phyloP scores from a whole-genome alignment of 1,284 basidiomycete genomes.

The Peniophora sp. region DNA sequence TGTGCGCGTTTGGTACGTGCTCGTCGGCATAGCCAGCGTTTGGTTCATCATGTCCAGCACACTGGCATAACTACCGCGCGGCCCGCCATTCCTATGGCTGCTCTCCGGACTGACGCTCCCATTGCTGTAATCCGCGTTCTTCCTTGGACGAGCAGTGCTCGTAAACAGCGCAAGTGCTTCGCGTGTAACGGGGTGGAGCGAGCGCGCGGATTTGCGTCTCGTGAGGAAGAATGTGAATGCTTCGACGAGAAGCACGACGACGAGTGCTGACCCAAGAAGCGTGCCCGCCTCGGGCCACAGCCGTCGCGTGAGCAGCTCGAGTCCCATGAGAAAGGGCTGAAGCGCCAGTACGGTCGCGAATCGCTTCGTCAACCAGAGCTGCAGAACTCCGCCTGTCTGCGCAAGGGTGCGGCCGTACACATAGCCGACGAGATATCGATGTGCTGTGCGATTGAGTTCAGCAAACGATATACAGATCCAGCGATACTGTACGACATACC shows the following conservation, averaged over 20 bases:
- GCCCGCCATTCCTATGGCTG: slow-evolving; percentile 32
- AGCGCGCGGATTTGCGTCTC: slow-evolving; percentile 35
- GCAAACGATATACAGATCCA: background rate
- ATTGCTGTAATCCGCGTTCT: slow-evolving; percentile 30
- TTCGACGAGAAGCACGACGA: slow-evolving; percentile 52
- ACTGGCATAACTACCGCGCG: slow-evolving; percentile 58
- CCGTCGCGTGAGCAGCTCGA: slow-evolving; percentile 56
- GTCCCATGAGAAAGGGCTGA: slow-evolving; percentile 67
- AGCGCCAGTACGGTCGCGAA: slow-evolving; percentile 58
- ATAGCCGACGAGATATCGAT: slow-evolving; percentile 69
- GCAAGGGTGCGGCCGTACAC: slow-evolving; percentile 65
- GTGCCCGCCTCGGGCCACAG: slow-evolving; percentile 69
- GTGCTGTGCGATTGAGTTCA: slow-evolving; percentile 32
- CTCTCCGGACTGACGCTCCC: slow-evolving; percentile 47
- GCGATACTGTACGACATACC: slow-evolving; percentile 33
- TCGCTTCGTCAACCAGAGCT: slow-evolving; percentile 68
- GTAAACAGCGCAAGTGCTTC: slow-evolving; percentile 51
- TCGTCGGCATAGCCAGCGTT: slow-evolving; percentile 64
- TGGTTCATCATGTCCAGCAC: slow-evolving; percentile 76
- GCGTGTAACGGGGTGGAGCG: slow-evolving; percentile 47
- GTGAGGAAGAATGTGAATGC: slow-evolving; percentile 42
- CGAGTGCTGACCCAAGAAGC: slow-evolving; percentile 44
- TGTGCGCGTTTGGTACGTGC: slow-evolving; percentile 43
- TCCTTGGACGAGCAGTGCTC: slow-evolving; percentile 29
- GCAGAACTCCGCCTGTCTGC: slow-evolving; percentile 63